These are phyloP conservation scores for Hortiboletus flavorubellus DNA, from an alignment of 768 basidiomycete genomes.

Conservation along the genomic window DNA sequence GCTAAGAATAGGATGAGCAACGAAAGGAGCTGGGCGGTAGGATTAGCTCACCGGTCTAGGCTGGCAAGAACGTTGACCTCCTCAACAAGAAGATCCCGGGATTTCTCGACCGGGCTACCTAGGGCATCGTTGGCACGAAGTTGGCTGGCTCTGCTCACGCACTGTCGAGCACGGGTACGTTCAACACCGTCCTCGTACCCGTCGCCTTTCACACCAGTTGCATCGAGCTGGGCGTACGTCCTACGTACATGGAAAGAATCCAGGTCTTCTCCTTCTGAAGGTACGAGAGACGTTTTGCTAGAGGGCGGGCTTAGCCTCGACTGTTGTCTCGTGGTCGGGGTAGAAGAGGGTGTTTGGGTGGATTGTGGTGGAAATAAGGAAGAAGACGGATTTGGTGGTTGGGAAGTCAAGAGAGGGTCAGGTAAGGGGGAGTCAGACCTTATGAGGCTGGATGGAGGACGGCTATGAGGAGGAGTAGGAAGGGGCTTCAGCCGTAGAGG, in stretches of 20 bases:
- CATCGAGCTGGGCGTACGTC: constrained; percentile 88
- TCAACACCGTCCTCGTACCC: constrained; percentile 94
- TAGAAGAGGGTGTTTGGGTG: constrained; percentile 35
- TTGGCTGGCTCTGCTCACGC: constrained; percentile 54
- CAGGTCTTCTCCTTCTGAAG: constrained; percentile 75
- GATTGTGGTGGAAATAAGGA: constrained; percentile 30
- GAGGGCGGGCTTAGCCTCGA: constrained; percentile 36
- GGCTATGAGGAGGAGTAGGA: constrained; percentile 29
- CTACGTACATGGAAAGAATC: constrained; percentile 82
- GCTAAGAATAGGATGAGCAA: constrained; percentile 39
- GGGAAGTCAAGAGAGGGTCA: constrained; percentile 18
- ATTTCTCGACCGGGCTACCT: constrained; percentile 57
- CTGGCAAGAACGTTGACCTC: constrained; percentile 70
- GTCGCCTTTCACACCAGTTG: constrained; percentile 89
- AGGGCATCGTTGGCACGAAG: constrained; percentile 53
- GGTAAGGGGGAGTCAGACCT: constrained; percentile 25
- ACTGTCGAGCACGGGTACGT: constrained; percentile 76
- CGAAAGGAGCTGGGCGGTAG: neutral
- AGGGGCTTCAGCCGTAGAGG: constrained; percentile 18
- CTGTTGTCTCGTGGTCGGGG: constrained; percentile 22
- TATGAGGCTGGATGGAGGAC: constrained; percentile 24
- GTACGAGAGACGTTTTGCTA: constrained; percentile 61
- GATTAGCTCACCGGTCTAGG: constrained; percentile 75
- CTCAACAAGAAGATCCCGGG: constrained; percentile 61
- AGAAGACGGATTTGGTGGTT: constrained; percentile 16